Evolutionary conservation across 257 asterid species (phyloP), one percentile per base, ranked within the genome.

Genomic region (Solanum etuberosum): DNA sequence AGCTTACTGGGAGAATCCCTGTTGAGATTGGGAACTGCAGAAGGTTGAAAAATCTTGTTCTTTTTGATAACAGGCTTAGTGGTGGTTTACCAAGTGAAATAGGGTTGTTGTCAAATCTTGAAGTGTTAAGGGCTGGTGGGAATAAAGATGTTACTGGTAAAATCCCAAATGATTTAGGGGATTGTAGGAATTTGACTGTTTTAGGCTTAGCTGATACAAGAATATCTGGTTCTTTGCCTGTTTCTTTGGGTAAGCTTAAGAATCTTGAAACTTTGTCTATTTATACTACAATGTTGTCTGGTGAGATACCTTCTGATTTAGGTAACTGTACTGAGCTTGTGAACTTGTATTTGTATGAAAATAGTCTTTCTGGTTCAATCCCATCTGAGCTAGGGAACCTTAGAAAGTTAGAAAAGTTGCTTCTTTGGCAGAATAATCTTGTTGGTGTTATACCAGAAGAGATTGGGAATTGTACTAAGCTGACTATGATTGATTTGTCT

Each of bases 311-410:
- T 42, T 59, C 91, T 31, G 91, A 87, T 54, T 57, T 91, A 61
- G 91, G 93, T 27, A 90, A 91, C 31, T 91, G 93, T 87, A 84
- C 91, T 68, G 93, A 86, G 89, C 93, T 91, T 87, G 93, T 90
- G 29, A 89, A 90, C 31, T 87, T 91, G 88, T 91, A 89, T 86
- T 73, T 91, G 84, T 91, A 91, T 87, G 91, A 90, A 43, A 91
- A 91, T 85, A 89, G 89, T 68, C 92, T 91, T 27, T 90, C 93
- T 78, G 93, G 92, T 85, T 68, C 91, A 85, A 86, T 91, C 77
- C 93, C 93, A 32, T 70, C 89, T 5, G 93, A 91, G 89, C 73
- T 91, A 18, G 92, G 93, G 4, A 90, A 74, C 38, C 90, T 91
- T 5, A 43, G 31, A 32, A 91, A 89, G 51, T 89, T 91, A 6